A percentile compares a stretch with the other conserved stretches of the same genome.
These are phyloP conservation scores for Backusella sp. DNA, from an alignment of 192 early-diverging fungal genomes.

Conservation along the genomic window DNA sequence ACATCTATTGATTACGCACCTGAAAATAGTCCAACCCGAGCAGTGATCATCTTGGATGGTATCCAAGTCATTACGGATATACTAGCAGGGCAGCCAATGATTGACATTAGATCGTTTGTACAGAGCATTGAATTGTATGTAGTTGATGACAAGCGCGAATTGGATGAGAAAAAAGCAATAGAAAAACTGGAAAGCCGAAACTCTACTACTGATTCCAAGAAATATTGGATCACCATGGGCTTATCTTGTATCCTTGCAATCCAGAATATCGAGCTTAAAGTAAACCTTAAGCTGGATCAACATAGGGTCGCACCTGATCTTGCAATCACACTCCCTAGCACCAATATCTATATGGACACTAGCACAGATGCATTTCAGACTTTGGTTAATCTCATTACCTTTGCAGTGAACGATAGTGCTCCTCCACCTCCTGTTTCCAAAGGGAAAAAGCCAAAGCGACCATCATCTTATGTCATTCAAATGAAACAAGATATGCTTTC, in stretches of 20 bases:
- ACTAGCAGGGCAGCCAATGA: conserved; percentile 60
- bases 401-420: conserved; percentile 35
- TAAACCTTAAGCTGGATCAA: conserved; percentile 20
- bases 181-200: conserved; percentile 22
- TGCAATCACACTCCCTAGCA: neutral
- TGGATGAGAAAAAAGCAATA: conserved; percentile 22
- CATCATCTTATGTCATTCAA: neutral
- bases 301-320: conserved; percentile 7
- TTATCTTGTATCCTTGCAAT: neutral
- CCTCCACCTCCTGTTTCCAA: neutral
- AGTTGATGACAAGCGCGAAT: conserved; percentile 43
- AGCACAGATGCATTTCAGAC: conserved; percentile 66
- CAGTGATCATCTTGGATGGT: conserved; percentile 53
- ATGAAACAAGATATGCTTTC: conserved; percentile 33
- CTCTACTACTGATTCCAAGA: conserved; percentile 23
- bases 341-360: conserved; percentile 56
- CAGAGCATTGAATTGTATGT: conserved; percentile 53
- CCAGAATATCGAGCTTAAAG: conserved; percentile 12
- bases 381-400: conserved; percentile 47
- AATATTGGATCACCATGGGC: conserved; percentile 21
- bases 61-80: conserved; percentile 63
- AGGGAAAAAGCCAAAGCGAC: neutral
- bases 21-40: conserved; percentile 44
- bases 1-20: conserved; percentile 63
- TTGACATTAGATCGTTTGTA: conserved; percentile 47